These are phyloP conservation scores for Gossypium raimondii DNA, from an alignment of 345 rosid species.

Conservation along the genomic window DNA sequence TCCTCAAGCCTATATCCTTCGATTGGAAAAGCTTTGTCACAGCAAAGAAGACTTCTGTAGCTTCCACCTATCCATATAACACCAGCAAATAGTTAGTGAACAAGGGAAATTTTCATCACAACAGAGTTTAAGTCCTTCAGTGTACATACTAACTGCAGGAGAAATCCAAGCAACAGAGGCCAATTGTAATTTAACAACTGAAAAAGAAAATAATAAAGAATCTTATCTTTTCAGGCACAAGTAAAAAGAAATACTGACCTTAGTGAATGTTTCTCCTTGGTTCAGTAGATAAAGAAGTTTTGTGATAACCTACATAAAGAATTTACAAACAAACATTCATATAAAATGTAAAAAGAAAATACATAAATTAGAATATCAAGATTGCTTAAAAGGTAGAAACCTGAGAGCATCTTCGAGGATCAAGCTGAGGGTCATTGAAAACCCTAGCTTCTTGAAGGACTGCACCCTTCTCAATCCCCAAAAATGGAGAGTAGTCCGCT, in stretches of 20 bases:
- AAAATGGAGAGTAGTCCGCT: slow-evolving; percentile 91
- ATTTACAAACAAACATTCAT: slow-evolving; percentile 17
- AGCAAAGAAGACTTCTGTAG: slow-evolving; percentile 92
- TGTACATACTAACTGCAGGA: background rate
- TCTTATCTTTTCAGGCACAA: background rate
- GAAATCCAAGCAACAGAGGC: background rate
- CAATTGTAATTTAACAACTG: background rate
- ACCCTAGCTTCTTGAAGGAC: slow-evolving; percentile 98
- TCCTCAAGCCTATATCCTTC: slow-evolving; percentile 84
- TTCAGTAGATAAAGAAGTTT: slow-evolving; percentile 90
- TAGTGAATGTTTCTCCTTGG: slow-evolving; percentile 92
- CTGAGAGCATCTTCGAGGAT: slow-evolving; percentile 97
- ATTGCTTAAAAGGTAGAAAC: slow-evolving; percentile 30
- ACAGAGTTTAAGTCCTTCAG: background rate
- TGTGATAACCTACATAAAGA: slow-evolving; percentile 69
- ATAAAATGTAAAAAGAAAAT: slow-evolving; percentile 4
- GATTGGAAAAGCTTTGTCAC: slow-evolving; percentile 98
- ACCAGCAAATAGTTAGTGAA: slow-evolving; percentile 11
- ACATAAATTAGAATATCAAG: background rate
- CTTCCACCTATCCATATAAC: slow-evolving; percentile 56
- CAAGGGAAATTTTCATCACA: background rate
- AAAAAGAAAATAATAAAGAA: background rate
- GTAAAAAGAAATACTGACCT: slow-evolving; percentile 41
- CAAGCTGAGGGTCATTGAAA: slow-evolving; percentile 96
- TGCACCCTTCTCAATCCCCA: slow-evolving; percentile 97